Conservation (phyloP, 805 yeast species). For the Monosporozyma aerobia region DNA sequence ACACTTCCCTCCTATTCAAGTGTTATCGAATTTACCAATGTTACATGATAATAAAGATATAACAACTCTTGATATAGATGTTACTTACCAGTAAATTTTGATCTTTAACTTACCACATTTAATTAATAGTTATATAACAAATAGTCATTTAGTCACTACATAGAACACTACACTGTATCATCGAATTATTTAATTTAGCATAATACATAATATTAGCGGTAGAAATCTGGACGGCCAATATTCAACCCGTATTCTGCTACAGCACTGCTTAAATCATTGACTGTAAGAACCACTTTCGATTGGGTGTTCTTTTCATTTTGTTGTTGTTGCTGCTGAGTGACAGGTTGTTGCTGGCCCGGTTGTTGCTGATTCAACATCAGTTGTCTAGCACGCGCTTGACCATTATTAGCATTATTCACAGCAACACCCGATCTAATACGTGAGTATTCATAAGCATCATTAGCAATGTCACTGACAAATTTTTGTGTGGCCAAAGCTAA, state of each 20-base stretch:
- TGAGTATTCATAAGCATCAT: conserved; percentile 93
- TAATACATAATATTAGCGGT: conserved; percentile 43
- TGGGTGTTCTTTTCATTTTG: conserved; percentile 35
- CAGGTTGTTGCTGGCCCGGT: conserved; percentile 31
- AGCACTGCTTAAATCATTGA: conserved; percentile 90
- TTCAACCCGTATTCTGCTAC: conserved; percentile 88
- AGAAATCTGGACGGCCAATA: conserved; percentile 85
- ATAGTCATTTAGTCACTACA: background rate
- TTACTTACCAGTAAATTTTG: too few species aligned
- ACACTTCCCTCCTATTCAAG: too few species aligned
- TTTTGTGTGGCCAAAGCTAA: conserved; percentile 94
- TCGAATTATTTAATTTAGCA: background rate
- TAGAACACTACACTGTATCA: background rate
- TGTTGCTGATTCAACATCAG: conserved; percentile 57
- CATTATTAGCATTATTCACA: conserved; percentile 76
- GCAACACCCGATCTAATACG: conserved; percentile 83
- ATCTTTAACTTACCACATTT: too few species aligned
- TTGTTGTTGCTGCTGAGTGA: conserved; percentile 34
- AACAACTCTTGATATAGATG: too few species aligned
- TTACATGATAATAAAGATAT: too few species aligned
- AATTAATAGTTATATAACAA: too few species aligned
- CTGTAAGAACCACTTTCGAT: conserved; percentile 78
- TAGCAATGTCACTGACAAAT: conserved; percentile 86
- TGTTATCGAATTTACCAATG: too few species aligned
- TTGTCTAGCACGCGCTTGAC: conserved; percentile 77